These are phyloP conservation scores for Cutaneotrichosporon sp. DNA, from an alignment of 1,284 basidiomycete genomes.

Conservation along the genomic window DNA sequence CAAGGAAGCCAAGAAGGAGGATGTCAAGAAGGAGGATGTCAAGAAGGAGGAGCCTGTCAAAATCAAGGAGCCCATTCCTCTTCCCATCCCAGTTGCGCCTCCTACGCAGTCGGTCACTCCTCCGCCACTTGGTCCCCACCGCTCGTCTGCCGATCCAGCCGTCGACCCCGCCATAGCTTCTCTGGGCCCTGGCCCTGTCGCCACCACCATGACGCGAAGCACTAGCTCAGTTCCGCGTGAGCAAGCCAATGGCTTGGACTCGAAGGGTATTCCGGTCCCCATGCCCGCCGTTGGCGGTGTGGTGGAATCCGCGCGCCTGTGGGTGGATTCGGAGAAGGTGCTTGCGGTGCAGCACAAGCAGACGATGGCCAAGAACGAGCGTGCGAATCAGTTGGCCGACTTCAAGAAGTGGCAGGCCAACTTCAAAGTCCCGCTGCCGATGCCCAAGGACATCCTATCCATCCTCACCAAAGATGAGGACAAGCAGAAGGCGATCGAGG, in stretches of 20 bases:
- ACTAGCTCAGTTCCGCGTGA: conserved; percentile 23
- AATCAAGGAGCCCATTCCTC: neutral
- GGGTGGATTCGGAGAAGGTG: conserved; percentile 84
- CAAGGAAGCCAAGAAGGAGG: conserved; percentile 16
- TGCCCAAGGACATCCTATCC: conserved; percentile 89
- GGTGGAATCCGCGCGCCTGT: conserved; percentile 68
- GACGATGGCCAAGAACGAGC: conserved; percentile 80
- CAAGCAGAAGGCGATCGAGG: conserved; percentile 76
- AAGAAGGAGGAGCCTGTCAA: conserved; percentile 12
- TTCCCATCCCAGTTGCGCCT: conserved; percentile 4
- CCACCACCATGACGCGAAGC: conserved; percentile 24
- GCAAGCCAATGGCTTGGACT: conserved; percentile 22
- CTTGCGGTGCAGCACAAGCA: conserved; percentile 85
- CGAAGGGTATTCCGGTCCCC: conserved; percentile 1
- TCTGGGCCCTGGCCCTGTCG: conserved; percentile 20
- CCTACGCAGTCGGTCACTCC: conserved; percentile 12
- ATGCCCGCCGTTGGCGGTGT: conserved; percentile 34
- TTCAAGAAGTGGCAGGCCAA: conserved; percentile 85
- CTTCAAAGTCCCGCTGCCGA: conserved; percentile 94
- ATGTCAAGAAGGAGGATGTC: conserved; percentile 4
- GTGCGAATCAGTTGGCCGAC: conserved; percentile 64
- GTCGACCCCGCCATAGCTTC: conserved; percentile 29
- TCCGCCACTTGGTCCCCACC: conserved; percentile 8
- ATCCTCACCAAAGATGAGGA: conserved; percentile 87
- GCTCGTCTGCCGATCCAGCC: conserved; percentile 29